A percentile compares a stretch with the other conserved stretches of the same genome.
These are phyloP conservation scores for Leishmania tropica DNA, from an alignment of 208 protist species.

Conservation along the genomic window DNA sequence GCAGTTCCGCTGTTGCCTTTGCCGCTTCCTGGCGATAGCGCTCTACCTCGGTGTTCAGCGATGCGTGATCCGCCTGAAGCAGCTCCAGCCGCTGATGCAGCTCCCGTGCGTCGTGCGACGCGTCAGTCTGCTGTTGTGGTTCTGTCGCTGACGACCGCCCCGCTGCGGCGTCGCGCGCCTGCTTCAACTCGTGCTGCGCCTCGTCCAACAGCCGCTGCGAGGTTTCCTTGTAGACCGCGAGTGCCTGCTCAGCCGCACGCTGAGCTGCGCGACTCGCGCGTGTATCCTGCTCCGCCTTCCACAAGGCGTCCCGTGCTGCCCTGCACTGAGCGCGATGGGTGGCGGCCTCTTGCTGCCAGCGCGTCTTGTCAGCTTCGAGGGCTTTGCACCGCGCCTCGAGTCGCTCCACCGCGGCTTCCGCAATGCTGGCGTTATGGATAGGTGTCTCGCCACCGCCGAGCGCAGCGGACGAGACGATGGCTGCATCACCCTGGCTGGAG, in stretches of 20 bases:
- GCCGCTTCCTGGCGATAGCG: conserved; percentile 33
- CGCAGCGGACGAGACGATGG: neutral
- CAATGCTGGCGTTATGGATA: neutral
- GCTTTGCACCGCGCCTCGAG: conserved; percentile 12
- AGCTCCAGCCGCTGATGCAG: conserved; percentile 20
- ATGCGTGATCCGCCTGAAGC: conserved; percentile 28
- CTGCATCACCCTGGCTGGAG: neutral
- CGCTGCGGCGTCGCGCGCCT: neutral
- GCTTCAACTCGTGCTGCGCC: conserved; percentile 26
- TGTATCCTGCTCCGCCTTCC: conserved; percentile 35
- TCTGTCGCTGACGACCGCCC: neutral
- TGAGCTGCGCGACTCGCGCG: conserved; percentile 17
- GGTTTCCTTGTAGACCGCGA: conserved; percentile 29
- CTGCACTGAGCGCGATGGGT: conserved; percentile 22
- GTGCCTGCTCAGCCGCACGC: conserved; percentile 23
- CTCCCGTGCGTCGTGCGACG: neutral
- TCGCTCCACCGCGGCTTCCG: conserved; percentile 1
- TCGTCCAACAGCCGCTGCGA: conserved; percentile 31
- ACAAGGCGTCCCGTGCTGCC: conserved; percentile 27
- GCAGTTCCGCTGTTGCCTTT: conserved; percentile 38
- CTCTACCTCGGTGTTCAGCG: conserved; percentile 19
- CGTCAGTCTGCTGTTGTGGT: neutral
- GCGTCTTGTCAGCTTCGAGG: conserved; percentile 20
- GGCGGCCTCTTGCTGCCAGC: conserved; percentile 34
- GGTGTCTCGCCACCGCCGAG: neutral